Conservation (phyloP, 2,329 filamentous ascomycete species). For the Capronia coronata region DNA sequence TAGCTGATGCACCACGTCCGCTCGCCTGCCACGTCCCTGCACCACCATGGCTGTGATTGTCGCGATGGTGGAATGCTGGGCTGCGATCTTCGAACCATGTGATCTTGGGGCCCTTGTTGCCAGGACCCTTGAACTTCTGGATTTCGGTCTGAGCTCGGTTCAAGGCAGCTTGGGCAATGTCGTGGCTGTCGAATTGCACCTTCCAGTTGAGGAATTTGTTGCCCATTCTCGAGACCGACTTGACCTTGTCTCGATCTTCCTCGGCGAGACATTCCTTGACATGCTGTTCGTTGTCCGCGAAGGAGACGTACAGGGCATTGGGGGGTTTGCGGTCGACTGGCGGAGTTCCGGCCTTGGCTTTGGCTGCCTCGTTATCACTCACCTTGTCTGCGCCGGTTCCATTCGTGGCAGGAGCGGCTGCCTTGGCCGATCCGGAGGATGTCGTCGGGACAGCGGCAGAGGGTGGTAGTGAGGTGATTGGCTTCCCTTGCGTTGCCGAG, state of each 20-base stretch:
- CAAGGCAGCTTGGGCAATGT: slow-evolving; percentile 76
- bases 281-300: slow-evolving; percentile 75
- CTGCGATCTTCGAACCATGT: slow-evolving; percentile 73
- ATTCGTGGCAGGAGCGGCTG: slow-evolving; percentile 42
- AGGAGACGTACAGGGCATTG: slow-evolving; percentile 83
- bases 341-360: slow-evolving; percentile 53
- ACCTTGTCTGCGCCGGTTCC: slow-evolving; percentile 46
- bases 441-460: slow-evolving; percentile 29
- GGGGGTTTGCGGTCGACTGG: slow-evolving; percentile 56
- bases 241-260: slow-evolving; percentile 75
- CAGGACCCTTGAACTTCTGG: slow-evolving; percentile 63
- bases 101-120: slow-evolving; percentile 71
- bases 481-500: slow-evolving; percentile 45
- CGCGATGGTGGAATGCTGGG: slow-evolving; percentile 35
- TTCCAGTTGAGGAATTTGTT: slow-evolving; percentile 74
- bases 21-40: slow-evolving; percentile 52
- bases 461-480: slow-evolving; percentile 44
- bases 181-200: slow-evolving; percentile 70
- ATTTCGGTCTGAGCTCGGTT: slow-evolving; percentile 62
- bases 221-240: slow-evolving; percentile 59
- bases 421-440: slow-evolving; percentile 34
- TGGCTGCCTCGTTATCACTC: slow-evolving; percentile 40
- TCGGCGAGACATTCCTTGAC: slow-evolving; percentile 74
- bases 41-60: slow-evolving; percentile 36
- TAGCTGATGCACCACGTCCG: slow-evolving; percentile 58